phyloP scores from a whole-genome alignment of 768 basidiomycete species.

The Nevesoporus exiguus region DNA sequence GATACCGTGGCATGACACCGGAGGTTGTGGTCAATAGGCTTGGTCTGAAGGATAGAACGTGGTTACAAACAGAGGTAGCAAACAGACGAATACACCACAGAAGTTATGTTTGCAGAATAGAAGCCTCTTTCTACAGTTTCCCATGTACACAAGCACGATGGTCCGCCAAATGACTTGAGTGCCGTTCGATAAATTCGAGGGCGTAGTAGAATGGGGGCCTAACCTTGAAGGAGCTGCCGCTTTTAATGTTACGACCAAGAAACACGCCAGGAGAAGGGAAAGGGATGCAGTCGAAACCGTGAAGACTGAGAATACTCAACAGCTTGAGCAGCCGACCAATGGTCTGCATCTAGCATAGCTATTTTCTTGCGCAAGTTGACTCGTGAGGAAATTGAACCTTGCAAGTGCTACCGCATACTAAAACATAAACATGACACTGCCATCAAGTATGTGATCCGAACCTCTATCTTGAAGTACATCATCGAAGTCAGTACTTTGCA shows the following conservation, averaged over 20 bases:
- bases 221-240: background rate
- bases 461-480: background rate
- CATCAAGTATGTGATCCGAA: background rate
- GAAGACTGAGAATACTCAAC: slow-evolving; percentile 6
- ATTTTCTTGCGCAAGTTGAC: background rate
- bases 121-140: slow-evolving; percentile 73
- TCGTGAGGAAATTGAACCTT: background rate
- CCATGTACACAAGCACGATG: slow-evolving; percentile 88
- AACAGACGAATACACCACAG: slow-evolving; percentile 62
- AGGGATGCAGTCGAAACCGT: background rate
- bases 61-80: no score
- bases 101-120: slow-evolving; percentile 71
- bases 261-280: slow-evolving; percentile 6
- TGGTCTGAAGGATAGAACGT: slow-evolving; percentile 6
- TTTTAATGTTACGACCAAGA: background rate
- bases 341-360: background rate
- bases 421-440: background rate
- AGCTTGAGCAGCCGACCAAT: background rate
- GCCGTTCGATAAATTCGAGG: slow-evolving; percentile 57
- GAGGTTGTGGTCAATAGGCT: slow-evolving; percentile 11
- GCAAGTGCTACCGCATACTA: background rate
- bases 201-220: background rate
- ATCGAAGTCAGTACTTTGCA: slow-evolving; percentile 20
- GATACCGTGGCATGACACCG: slow-evolving; percentile 12
- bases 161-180: slow-evolving; percentile 76